Evolutionary conservation across 208 protist genomes (phyloP).

Genomic region (Leishmania major): DNA sequence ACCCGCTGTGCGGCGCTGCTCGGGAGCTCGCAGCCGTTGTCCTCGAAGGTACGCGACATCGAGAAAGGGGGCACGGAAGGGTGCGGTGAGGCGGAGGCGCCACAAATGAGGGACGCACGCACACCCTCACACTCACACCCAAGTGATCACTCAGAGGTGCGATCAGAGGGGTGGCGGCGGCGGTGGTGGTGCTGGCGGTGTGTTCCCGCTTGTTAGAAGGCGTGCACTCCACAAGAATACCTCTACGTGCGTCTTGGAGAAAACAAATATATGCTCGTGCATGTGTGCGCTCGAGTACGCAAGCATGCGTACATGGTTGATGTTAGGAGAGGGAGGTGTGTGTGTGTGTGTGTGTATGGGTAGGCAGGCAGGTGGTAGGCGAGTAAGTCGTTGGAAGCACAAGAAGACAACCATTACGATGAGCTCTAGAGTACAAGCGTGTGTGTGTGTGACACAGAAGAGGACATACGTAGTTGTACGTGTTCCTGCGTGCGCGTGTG

Average conservation of each 20-base stretch:
- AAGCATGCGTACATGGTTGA: background rate
- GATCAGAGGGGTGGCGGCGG: background rate
- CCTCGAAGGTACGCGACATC: slow-evolving; percentile 21
- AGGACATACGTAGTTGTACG: background rate
- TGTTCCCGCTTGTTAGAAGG: background rate
- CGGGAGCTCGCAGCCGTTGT: slow-evolving; percentile 11
- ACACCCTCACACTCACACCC: background rate
- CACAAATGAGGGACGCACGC: background rate
- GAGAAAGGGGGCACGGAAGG: background rate
- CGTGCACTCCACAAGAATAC: background rate
- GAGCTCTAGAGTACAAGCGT: background rate
- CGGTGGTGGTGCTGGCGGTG: background rate
- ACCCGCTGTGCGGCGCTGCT: slow-evolving; percentile 33
- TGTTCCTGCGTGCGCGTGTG: background rate
- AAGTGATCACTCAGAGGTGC: background rate
- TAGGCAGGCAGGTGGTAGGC: background rate
- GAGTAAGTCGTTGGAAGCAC: background rate
- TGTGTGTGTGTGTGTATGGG: background rate
- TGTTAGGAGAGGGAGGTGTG: background rate
- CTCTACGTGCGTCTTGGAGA: background rate
- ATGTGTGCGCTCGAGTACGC: background rate
- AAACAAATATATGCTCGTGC: background rate
- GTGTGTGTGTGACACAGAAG: background rate
- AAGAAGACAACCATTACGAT: background rate
- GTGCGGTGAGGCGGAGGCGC: background rate